Conservation (phyloP, 345 rosid genomes). For the Melaleuca quinquenervia region DNA sequence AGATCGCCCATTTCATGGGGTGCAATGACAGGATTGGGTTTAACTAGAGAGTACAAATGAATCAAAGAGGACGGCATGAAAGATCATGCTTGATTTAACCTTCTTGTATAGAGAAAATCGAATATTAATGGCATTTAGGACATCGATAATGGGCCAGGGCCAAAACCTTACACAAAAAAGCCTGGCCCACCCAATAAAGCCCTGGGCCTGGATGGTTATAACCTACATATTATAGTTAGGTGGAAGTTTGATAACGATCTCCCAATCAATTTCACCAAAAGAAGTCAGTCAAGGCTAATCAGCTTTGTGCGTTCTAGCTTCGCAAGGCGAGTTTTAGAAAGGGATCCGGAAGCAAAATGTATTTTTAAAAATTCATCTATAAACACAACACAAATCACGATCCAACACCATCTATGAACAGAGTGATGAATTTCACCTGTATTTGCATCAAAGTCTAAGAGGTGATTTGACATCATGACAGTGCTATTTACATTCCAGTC, state of each 20-base stretch:
- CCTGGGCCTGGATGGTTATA: background rate
- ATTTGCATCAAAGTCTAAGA: background rate
- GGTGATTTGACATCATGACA: background rate
- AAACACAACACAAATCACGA: background rate
- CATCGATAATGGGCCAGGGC: background rate
- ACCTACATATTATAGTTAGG: background rate
- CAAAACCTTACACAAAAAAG: background rate
- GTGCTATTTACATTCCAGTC: background rate
- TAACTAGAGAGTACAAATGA: background rate
- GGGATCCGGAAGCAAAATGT: background rate
- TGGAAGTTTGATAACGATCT: background rate
- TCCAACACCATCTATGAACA: background rate
- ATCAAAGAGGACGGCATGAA: background rate
- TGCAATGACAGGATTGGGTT: background rate
- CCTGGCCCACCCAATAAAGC: accelerated
- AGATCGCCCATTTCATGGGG: background rate
- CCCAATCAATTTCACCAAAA: background rate
- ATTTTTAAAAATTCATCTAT: background rate
- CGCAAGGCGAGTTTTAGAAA: background rate
- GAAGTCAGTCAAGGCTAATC: background rate
- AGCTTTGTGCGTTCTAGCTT: background rate
- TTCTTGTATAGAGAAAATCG: background rate
- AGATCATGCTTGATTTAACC: background rate
- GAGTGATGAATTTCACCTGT: background rate
- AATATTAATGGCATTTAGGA: background rate